phyloP scores from a whole-genome alignment of 345 rosid genomes.

The Rhodamnia rubescens region DNA sequence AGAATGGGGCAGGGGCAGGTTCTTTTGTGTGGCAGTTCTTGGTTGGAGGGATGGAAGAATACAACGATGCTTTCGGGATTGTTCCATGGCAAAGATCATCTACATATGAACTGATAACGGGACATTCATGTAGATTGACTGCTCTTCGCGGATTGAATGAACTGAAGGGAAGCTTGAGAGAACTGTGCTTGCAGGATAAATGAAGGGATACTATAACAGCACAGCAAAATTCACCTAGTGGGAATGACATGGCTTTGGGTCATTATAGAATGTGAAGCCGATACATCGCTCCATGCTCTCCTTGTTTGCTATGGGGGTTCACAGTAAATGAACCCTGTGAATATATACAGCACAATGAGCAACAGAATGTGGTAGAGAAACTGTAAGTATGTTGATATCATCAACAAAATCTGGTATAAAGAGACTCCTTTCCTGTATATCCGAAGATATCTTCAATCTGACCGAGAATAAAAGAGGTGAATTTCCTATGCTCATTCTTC shows the following conservation, averaged over 20 bases:
- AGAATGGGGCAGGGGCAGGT: slow-evolving; percentile 72
- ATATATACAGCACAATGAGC: neutral
- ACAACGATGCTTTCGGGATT: slow-evolving; percentile 71
- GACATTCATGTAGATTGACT: slow-evolving; percentile 65
- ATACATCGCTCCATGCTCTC: neutral
- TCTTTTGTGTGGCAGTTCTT: slow-evolving; percentile 75
- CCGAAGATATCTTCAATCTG: neutral
- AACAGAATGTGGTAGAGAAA: neutral
- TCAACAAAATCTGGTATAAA: neutral
- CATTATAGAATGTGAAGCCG: neutral
- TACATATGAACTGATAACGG: slow-evolving; percentile 35
- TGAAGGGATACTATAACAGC: slow-evolving; percentile 1
- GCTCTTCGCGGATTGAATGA: slow-evolving; percentile 24
- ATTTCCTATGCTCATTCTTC: neutral
- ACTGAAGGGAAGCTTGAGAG: slow-evolving; percentile 23
- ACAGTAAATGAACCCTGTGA: neutral
- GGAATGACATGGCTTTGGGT: neutral
- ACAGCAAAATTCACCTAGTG: neutral
- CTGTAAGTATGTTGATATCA: neutral
- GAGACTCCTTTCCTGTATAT: neutral
- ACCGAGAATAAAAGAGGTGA: neutral
- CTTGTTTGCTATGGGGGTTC: neutral
- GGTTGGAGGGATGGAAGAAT: slow-evolving; percentile 76
- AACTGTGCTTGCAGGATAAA: slow-evolving; percentile 26
- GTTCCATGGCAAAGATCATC: slow-evolving; percentile 71